Conservation (phyloP, 2,329 filamentous ascomycete species). For the Venturia asperata region DNA sequence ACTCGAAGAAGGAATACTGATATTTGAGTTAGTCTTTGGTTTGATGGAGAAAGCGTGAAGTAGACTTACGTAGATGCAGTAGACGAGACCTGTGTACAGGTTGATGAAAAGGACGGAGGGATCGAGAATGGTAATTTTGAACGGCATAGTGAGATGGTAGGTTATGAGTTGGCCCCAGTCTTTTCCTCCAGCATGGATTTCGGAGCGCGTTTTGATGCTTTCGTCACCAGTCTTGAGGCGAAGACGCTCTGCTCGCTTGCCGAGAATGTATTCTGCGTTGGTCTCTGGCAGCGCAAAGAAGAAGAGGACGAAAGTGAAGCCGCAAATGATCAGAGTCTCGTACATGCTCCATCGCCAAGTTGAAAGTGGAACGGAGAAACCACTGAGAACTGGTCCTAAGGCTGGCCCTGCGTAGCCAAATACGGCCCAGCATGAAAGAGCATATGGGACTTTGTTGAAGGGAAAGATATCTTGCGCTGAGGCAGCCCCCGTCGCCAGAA, state of each 20-base stretch:
- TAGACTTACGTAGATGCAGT: conserved; percentile 17
- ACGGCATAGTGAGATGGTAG: conserved; percentile 17
- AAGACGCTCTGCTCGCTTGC: conserved; percentile 18
- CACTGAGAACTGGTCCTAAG: conserved; percentile 17
- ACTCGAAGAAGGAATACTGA: conserved; percentile 21
- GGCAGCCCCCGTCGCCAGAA: conserved; percentile 19
- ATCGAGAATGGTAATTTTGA: conserved; percentile 19
- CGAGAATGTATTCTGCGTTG: conserved; percentile 16
- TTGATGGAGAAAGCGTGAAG: too few relatives aligned
- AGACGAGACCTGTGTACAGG: conserved; percentile 20
- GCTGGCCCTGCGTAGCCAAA: conserved; percentile 16
- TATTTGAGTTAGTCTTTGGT: neutral
- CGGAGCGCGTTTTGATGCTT: conserved; percentile 9
- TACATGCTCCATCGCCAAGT: conserved; percentile 20
- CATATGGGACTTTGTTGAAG: conserved; percentile 20
- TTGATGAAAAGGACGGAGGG: conserved; percentile 19
- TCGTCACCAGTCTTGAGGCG: conserved; percentile 16
- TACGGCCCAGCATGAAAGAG: conserved; percentile 18
- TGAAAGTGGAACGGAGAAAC: conserved; percentile 18
- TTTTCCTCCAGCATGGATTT: conserved; percentile 18
- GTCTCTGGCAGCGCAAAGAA: conserved; percentile 21
- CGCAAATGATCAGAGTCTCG: conserved; percentile 16
- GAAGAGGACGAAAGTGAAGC: conserved; percentile 14
- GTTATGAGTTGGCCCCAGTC: conserved; percentile 14
- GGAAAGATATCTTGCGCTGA: conserved; percentile 17